phyloP scores from a whole-genome alignment of 2,329 filamentous ascomycete species.

The Aphanocladium album region DNA sequence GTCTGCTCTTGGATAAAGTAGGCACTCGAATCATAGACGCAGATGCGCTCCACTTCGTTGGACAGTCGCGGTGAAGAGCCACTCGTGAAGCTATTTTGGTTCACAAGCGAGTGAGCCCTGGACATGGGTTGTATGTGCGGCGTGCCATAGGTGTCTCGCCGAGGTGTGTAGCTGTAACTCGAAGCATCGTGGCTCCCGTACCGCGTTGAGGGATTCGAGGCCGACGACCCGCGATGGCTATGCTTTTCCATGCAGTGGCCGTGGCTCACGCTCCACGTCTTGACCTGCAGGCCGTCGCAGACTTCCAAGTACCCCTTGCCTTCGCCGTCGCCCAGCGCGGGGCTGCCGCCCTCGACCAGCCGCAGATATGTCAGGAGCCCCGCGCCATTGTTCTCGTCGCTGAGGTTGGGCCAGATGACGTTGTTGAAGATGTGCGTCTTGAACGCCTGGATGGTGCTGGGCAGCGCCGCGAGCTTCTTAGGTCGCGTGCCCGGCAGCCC shows the following conservation, averaged over 20 bases:
- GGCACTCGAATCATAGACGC: slow-evolving; percentile 81
- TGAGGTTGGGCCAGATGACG: slow-evolving; percentile 94
- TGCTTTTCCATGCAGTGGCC: slow-evolving; percentile 79
- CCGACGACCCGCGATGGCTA: slow-evolving; percentile 52
- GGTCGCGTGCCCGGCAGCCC: slow-evolving; percentile 73
- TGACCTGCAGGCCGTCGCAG: slow-evolving; percentile 82
- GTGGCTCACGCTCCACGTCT: slow-evolving; percentile 82
- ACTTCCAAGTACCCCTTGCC: slow-evolving; percentile 82
- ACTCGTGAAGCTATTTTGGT: slow-evolving; percentile 25
- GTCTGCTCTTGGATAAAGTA: slow-evolving; percentile 81
- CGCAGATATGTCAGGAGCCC: slow-evolving; percentile 88
- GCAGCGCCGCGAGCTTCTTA: slow-evolving; percentile 81
- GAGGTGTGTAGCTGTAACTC: slow-evolving; percentile 24
- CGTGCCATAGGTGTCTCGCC: slow-evolving; percentile 22
- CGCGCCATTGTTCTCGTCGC: slow-evolving; percentile 91
- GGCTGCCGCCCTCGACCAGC: slow-evolving; percentile 82
- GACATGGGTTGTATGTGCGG: slow-evolving; percentile 9
- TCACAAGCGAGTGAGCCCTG: slow-evolving; percentile 26
- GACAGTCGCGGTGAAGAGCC: slow-evolving; percentile 19
- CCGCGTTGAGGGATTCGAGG: slow-evolving; percentile 45
- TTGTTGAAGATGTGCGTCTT: slow-evolving; percentile 97
- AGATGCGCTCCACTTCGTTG: slow-evolving; percentile 47
- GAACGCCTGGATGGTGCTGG: slow-evolving; percentile 84
- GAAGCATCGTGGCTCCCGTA: slow-evolving; percentile 46
- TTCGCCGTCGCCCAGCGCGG: slow-evolving; percentile 74